These are phyloP conservation scores for Arabidopsis suecica DNA, from an alignment of 345 rosid genomes.

Conservation along the genomic window DNA sequence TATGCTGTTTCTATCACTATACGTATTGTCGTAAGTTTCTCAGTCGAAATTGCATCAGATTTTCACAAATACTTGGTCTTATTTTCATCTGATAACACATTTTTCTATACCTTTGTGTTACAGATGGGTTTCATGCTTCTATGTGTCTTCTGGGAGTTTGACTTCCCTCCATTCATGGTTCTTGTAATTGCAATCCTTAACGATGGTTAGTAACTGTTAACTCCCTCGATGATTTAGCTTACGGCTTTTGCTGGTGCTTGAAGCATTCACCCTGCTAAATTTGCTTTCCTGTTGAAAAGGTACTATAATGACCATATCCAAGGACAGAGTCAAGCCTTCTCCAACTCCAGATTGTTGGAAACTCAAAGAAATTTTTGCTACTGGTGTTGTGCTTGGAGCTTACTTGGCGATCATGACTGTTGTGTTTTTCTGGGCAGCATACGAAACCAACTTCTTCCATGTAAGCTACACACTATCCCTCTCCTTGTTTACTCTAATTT, in stretches of 20 bases:
- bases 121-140: slow-evolving; percentile 70
- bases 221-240: not conserved
- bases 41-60: not conserved
- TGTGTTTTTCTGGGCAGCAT: slow-evolving; percentile 61
- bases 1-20: slow-evolving; percentile 74
- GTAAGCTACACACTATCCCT: slow-evolving; percentile 41
- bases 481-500: not conserved
- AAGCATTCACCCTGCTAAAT: not conserved
- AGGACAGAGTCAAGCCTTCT: slow-evolving; percentile 67
- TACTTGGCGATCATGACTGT: slow-evolving; percentile 67
- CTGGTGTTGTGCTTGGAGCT: slow-evolving; percentile 61
- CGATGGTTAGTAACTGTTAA: slow-evolving; percentile 54
- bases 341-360: slow-evolving; percentile 67
- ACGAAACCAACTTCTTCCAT: slow-evolving; percentile 58
- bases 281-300: slow-evolving; percentile 38
- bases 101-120: slow-evolving; percentile 7
- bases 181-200: slow-evolving; percentile 69
- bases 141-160: slow-evolving; percentile 64
- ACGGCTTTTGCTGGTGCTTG: not conserved
- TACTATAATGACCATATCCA: slow-evolving; percentile 71
- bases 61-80: not conserved
- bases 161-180: slow-evolving; percentile 78
- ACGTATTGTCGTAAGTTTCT: slow-evolving; percentile 63
- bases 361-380: slow-evolving; percentile 66
- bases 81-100: not conserved